phyloP scores from a whole-genome alignment of 352 stramenopile species.

The Albugo laibachii region DNA sequence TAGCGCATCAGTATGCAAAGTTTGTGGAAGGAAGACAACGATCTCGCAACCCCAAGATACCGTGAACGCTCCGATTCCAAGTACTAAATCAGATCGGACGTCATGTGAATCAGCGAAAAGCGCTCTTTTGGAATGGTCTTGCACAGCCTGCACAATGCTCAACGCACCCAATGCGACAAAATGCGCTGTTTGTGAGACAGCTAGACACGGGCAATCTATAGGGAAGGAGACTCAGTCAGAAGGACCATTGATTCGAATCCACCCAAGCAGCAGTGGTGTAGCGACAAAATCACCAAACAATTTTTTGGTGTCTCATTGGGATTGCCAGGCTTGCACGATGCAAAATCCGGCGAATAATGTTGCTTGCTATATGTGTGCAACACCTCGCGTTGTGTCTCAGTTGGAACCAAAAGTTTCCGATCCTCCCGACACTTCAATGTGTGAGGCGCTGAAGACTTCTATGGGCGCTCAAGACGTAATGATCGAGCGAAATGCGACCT shows the following conservation, averaged over 20 bases:
- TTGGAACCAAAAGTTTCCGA: slow-evolving; percentile 13
- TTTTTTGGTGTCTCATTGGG: slow-evolving; percentile 14
- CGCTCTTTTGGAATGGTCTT: slow-evolving; percentile 33
- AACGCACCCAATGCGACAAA: slow-evolving; percentile 33
- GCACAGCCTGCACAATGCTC: slow-evolving; percentile 56
- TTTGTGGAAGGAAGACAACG: slow-evolving; percentile 28
- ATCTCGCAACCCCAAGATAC: neutral
- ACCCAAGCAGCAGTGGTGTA: neutral
- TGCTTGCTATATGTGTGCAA: slow-evolving; percentile 57
- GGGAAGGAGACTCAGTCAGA: slow-evolving; percentile 11
- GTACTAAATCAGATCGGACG: slow-evolving; percentile 22
- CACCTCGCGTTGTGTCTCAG: slow-evolving; percentile 18
- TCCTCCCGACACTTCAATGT: neutral
- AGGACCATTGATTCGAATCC: slow-evolving; percentile 9
- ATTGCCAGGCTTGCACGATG: slow-evolving; percentile 60
- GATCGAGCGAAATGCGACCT: neutral
- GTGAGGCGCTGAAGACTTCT: too few relatives aligned
- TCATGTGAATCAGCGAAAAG: neutral
- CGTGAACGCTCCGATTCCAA: slow-evolving; percentile 8
- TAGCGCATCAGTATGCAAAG: slow-evolving; percentile 27
- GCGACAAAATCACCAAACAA: slow-evolving; percentile 5
- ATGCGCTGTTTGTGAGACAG: slow-evolving; percentile 42
- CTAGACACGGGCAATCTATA: slow-evolving; percentile 9
- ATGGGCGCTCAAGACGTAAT: neutral
- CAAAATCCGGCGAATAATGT: slow-evolving; percentile 32